Percentiles rank a stretch among this genome's conserved stretches.
Evolutionary conservation across 345 rosid species (phyloP).

Genomic region (Gynandropsis gynandra): DNA sequence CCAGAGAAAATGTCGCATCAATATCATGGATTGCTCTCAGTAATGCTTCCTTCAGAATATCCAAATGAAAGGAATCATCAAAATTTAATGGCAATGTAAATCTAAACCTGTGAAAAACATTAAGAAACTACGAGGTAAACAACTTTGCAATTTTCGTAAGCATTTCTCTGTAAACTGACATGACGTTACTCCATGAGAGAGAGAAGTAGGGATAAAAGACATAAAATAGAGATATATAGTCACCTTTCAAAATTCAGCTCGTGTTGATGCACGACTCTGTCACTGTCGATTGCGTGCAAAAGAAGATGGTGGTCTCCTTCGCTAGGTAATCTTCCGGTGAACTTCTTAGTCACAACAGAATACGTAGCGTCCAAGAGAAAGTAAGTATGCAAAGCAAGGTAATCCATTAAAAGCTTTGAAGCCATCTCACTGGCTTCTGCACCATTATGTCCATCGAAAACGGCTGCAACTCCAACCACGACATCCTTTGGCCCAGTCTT

Average conservation of each 20-base stretch:
- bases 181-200: background rate
- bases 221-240: background rate
- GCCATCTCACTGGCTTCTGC: constrained; percentile 99
- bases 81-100: constrained; percentile 38
- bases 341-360: constrained; percentile 44
- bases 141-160: background rate
- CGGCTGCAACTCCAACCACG: constrained; percentile 67
- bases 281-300: constrained; percentile 41
- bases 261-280: constrained; percentile 36
- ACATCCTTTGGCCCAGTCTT: constrained; percentile 57
- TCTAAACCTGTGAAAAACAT: constrained; percentile 42
- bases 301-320: constrained; percentile 37
- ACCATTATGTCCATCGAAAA: constrained; percentile 95
- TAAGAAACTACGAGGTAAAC: background rate
- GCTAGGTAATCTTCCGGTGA: constrained; percentile 36
- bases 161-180: constrained; percentile 2
- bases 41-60: constrained; percentile 79
- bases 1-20: constrained; percentile 81
- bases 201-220: background rate
- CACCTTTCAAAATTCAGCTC: constrained; percentile 51
- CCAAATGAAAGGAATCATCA: constrained; percentile 67
- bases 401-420: constrained; percentile 71
- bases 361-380: constrained; percentile 81
- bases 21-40: constrained; percentile 81
- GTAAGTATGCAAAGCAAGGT: constrained; percentile 79